These are phyloP conservation scores for Senecio squalidus DNA, from an alignment of 140 eudicot species.

Conservation along the genomic window DNA sequence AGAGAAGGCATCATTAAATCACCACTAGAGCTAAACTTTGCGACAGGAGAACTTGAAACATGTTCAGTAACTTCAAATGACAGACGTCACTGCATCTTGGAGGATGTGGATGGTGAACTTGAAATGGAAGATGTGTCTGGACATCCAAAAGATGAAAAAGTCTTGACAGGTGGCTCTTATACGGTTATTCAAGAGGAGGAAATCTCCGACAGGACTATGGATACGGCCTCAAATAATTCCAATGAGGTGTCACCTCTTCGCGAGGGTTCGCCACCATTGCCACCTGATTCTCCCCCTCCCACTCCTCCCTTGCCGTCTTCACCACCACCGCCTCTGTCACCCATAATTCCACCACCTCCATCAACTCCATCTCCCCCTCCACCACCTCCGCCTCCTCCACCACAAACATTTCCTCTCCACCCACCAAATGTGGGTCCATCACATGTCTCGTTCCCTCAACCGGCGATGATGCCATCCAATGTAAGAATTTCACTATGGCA, in stretches of 20 bases:
- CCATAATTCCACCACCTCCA: slow-evolving; percentile 57
- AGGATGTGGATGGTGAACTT: slow-evolving; percentile 96
- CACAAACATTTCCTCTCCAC: slow-evolving; percentile 37
- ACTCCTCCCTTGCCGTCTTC: slow-evolving; percentile 87
- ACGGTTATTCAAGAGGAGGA: slow-evolving; percentile 26
- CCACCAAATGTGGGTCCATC: slow-evolving; percentile 32
- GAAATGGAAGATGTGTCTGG: slow-evolving; percentile 98
- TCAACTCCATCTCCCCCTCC: slow-evolving; percentile 41
- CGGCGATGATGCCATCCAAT: slow-evolving; percentile 30
- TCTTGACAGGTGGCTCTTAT: slow-evolving; percentile 17
- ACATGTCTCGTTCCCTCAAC: slow-evolving; percentile 37
- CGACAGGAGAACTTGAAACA: slow-evolving; percentile 39
- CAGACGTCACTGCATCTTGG: slow-evolving; percentile 79
- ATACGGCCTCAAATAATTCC: slow-evolving; percentile 27
- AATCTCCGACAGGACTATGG: slow-evolving; percentile 26
- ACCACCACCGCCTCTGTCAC: slow-evolving; percentile 55
- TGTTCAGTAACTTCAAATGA: slow-evolving; percentile 57
- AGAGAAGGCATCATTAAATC: slow-evolving; percentile 35
- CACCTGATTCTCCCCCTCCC: slow-evolving; percentile 69
- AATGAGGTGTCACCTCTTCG: slow-evolving; percentile 44
- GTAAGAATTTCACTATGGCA: slow-evolving; percentile 35
- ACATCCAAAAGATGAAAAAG: slow-evolving; percentile 58
- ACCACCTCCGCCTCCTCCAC: slow-evolving; percentile 54
- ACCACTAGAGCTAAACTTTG: slow-evolving; percentile 27
- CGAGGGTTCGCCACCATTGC: slow-evolving; percentile 82